Evolutionary conservation across 2,329 filamentous ascomycete species (phyloP).

Genomic region (Coccinonectria pachysandricola): DNA sequence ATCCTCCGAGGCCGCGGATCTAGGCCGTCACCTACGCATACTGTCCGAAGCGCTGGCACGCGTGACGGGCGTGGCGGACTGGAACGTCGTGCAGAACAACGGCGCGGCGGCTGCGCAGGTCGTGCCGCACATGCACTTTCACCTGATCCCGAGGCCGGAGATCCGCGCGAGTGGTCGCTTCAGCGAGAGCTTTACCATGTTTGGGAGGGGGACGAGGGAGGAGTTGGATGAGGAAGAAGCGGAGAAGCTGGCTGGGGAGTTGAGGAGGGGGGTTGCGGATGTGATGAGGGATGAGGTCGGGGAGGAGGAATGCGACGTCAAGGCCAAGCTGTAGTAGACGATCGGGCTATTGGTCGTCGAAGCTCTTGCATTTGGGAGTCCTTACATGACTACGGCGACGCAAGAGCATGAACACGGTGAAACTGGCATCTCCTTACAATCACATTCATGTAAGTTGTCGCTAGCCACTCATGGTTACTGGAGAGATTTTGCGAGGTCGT

Average conservation of each 20-base stretch:
- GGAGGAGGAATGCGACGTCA: too few relatives aligned
- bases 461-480: too few relatives aligned
- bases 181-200: constrained; percentile 70
- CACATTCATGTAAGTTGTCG: too few relatives aligned
- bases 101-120: constrained; percentile 83
- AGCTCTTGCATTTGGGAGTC: too few relatives aligned
- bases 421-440: too few relatives aligned
- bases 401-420: too few relatives aligned
- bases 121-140: constrained; percentile 88
- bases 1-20: constrained; percentile 51
- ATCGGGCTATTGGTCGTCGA: too few relatives aligned
- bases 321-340: too few relatives aligned
- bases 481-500: too few relatives aligned
- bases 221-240: constrained; percentile 72
- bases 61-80: constrained; percentile 66
- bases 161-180: constrained; percentile 41
- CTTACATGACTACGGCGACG: too few relatives aligned
- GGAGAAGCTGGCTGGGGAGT: constrained; percentile 42
- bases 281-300: constrained; percentile 36
- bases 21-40: constrained; percentile 59
- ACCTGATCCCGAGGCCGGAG: constrained; percentile 79
- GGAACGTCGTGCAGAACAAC: constrained; percentile 97
- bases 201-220: constrained; percentile 60
- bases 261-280: constrained; percentile 39
- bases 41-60: constrained; percentile 61